Evolutionary conservation across 768 basidiomycete species (phyloP), one percentile per base, ranked within the genome.

Genomic region (Leccinum boreale): DNA sequence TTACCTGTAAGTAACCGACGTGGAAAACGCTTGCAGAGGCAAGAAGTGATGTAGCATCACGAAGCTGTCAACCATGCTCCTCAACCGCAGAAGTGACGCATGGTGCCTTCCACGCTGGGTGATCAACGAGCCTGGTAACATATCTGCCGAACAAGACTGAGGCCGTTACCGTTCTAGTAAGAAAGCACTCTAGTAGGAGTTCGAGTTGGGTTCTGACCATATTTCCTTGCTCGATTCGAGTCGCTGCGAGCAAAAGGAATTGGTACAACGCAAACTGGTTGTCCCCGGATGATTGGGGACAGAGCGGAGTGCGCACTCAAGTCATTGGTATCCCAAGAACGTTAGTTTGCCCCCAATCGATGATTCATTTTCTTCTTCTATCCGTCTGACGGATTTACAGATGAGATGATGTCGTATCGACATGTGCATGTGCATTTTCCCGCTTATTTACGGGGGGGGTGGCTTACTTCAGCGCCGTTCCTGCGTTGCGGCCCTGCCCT

Each of bases 391-490:
- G 29, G 17, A 33, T 35, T 33, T 26, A 4, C 33, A 24, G 14
- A 8, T 47, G 56, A 47, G 33, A 47, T n/a, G 10, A 7, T 21
- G 33, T 54, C 3, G 31, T 33, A 24, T 28, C 15, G 28, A 19
- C 28, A 24, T 46, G 6, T 23, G 7, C 23, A 46, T 46, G 21
- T 23, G 21, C 21, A 23, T 46, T 23, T 46, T 17, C 47, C 14
- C 15, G 24, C 23, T 48, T 10, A 48, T 48, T 24, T 10, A 48
- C 7, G 5, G 47, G 33, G 36, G 31, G n/a, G 15, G 24, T 49
- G 62, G 62, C 62, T 64, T 63, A 63, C 62, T 55, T 62, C 62
- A 63, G 62, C 57, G 31, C 21, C 7, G 3, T 7, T 12, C 29
- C 29, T 8, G 49, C 26, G 2, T 5, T 24, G 17, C 17, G 31